Conservation (phyloP, 139 green algal species). For the Deuterostichococcus epilithicus region DNA sequence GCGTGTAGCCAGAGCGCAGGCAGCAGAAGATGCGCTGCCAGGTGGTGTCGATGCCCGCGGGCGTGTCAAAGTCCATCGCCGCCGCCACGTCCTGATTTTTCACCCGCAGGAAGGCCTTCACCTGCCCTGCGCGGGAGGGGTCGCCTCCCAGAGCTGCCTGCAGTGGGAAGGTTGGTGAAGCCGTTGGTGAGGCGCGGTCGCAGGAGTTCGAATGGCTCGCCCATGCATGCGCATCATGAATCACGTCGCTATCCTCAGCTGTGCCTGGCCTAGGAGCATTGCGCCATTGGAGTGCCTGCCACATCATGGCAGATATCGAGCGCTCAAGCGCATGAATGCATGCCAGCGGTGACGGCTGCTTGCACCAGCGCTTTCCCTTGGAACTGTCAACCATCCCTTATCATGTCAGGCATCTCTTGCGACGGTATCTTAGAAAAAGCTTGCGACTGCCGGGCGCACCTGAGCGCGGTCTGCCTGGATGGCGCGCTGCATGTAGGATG, state of each 20-base stretch:
- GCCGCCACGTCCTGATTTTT: constrained; percentile 46
- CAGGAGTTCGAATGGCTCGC: no score
- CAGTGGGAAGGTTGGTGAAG: neutral
- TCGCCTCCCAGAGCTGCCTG: constrained; percentile 47
- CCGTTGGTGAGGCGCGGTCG: neutral
- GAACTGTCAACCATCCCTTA: no score
- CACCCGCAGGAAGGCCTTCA: constrained; percentile 61
- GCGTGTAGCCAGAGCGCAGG: constrained; percentile 60
- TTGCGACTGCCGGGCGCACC: constrained; percentile 32
- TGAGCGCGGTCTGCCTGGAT: constrained; percentile 50
- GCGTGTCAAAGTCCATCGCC: constrained; percentile 65
- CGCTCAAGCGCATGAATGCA: neutral
- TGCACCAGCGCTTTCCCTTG: no score
- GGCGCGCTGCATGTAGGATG: constrained; percentile 52
- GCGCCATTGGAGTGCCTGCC: no score
- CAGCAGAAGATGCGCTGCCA: constrained; percentile 72
- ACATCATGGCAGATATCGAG: no score
- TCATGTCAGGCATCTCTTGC: no score
- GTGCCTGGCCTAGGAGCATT: no score
- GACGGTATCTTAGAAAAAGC: no score
- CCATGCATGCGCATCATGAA: no score
- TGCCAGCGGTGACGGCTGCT: no score
- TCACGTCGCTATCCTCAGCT: no score
- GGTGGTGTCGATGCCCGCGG: constrained; percentile 63
- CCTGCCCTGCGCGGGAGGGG: constrained; percentile 52